These are phyloP conservation scores for Boletus subparvulus DNA, from an alignment of 768 basidiomycete species.

Conservation along the genomic window DNA sequence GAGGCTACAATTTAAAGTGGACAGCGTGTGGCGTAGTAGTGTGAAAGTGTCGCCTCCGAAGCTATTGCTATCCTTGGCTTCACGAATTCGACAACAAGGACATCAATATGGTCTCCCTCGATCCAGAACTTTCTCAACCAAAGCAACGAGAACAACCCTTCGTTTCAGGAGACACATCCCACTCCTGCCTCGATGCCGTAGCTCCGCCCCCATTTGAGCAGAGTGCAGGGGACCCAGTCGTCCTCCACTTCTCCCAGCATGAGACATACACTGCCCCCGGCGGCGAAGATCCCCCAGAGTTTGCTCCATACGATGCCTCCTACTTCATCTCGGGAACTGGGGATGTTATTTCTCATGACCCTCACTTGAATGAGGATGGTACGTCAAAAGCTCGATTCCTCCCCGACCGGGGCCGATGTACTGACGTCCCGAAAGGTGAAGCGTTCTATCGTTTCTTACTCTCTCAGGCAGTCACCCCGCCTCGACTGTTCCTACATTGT, in stretches of 20 bases:
- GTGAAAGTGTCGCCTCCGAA: neutral
- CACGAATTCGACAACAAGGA: neutral
- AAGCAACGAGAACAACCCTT: conserved; percentile 1
- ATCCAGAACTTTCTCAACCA: conserved; percentile 5
- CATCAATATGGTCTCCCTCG: conserved; percentile 4
- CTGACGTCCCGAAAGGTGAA: conserved; percentile 46
- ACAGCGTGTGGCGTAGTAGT: neutral
- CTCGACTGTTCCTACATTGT: conserved; percentile 47
- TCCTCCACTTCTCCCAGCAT: conserved; percentile 25
- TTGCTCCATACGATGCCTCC: conserved; percentile 63
- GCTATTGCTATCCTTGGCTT: neutral
- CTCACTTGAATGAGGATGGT: conserved; percentile 67
- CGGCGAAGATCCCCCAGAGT: conserved; percentile 58
- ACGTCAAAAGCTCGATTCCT: conserved; percentile 8
- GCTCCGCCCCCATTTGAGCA: conserved; percentile 31
- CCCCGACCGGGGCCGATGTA: neutral
- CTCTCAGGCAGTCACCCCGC: conserved; percentile 47
- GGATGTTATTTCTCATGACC: conserved; percentile 67
- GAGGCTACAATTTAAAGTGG: neutral
- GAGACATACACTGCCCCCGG: conserved; percentile 26
- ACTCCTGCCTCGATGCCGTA: neutral
- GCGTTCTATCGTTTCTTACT: conserved; percentile 75
- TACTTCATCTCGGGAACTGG: conserved; percentile 49
- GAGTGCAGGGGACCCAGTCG: conserved; percentile 21
- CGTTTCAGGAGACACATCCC: neutral